These are phyloP conservation scores for Penicillium sp. DNA, from an alignment of 2,329 filamentous ascomycete species.

Conservation along the genomic window DNA sequence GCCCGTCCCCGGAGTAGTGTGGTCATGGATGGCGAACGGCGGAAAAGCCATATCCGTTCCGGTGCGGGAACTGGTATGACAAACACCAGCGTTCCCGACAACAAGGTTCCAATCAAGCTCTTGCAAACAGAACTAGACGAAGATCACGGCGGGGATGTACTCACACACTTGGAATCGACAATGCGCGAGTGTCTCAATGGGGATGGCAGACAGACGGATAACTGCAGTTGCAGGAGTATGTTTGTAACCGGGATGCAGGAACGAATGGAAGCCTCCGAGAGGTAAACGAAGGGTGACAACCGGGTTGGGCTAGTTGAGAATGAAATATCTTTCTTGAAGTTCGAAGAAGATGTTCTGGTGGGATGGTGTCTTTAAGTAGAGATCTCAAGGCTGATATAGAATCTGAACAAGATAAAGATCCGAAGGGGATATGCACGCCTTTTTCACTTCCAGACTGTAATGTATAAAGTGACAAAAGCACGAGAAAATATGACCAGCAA, in stretches of 20 bases:
- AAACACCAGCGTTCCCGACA: conserved; percentile 3
- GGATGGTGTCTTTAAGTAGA: conserved; percentile 11
- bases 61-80: conserved; percentile 12
- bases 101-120: conserved; percentile 20
- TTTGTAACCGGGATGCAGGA: conserved; percentile 23
- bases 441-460: conserved; percentile 21
- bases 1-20: not conserved
- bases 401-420: not conserved
- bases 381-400: not conserved
- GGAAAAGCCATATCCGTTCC: conserved; percentile 1
- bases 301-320: conserved; percentile 5
- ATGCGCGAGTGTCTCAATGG: conserved; percentile 10
- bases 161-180: conserved; percentile 10
- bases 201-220: conserved; percentile 12
- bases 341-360: conserved; percentile 7
- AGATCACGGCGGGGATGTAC: conserved; percentile 9
- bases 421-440: conserved; percentile 12
- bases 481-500: conserved; percentile 6
- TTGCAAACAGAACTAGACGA: not conserved
- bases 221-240: conserved; percentile 17
- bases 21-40: conserved; percentile 9
- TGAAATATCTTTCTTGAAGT: conserved; percentile 4
- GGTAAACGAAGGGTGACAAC: conserved; percentile 13
- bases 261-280: conserved; percentile 11
- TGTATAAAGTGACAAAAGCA: conserved; percentile 11